Conservation (phyloP, 2,329 filamentous ascomycete genomes). For the Trichoderma atrobrunneum region DNA sequence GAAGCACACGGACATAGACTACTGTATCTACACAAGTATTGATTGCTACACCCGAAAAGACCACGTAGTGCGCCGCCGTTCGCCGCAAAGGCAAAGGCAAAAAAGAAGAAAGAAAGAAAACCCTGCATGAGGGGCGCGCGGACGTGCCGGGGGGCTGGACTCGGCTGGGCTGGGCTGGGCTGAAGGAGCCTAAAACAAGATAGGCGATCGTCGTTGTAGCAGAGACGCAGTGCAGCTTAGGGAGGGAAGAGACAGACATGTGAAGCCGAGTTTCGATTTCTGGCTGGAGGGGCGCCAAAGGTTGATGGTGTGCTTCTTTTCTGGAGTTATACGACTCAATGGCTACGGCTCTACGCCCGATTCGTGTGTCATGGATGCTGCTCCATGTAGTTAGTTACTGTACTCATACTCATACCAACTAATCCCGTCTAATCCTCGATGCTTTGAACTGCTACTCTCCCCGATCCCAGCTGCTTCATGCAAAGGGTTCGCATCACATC, state of each 20-base stretch:
- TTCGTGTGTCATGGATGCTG: neutral
- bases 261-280: neutral
- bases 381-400: neutral
- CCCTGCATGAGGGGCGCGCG: constrained; percentile 1
- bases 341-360: neutral
- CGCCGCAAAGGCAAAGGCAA: neutral
- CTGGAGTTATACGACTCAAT: neutral
- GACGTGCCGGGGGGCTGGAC: neutral
- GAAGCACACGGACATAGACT: neutral
- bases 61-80: constrained; percentile 11
- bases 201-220: neutral
- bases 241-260: neutral
- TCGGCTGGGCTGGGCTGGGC: neutral
- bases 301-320: neutral
- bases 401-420: neutral
- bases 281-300: neutral
- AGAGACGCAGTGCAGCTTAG: neutral
- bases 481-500: neutral
- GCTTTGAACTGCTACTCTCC: neutral
- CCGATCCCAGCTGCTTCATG: neutral
- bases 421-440: neutral
- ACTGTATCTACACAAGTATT: neutral
- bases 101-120: neutral
- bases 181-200: constrained; percentile 11
- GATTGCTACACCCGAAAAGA: neutral